Base-by-base conservation (phyloP, 345 rosid species). In the Hibiscus mutabilis region DNA sequence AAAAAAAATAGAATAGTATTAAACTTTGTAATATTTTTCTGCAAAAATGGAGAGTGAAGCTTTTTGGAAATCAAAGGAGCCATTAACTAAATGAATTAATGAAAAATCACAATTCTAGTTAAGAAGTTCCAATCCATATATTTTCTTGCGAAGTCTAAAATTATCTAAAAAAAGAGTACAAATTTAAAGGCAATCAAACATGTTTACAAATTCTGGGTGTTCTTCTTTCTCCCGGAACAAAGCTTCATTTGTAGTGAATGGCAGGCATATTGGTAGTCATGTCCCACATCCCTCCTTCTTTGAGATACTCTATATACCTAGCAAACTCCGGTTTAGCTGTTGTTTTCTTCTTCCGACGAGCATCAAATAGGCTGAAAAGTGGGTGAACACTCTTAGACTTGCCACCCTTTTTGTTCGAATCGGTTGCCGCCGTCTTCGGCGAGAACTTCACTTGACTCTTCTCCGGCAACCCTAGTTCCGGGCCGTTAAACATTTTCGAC, bases 261-360 rank as follows among this genome's bases (percentile, higher is more conserved):
- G 85, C 87, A 15, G 97, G 89, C 72, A 53, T 70, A 70, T 81
- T 83, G 5, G 87, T 79, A n/a, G 58, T 73, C 1, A 3, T 22
- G 79, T 88, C 91, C 93, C 97, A 92, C 31, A 74, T 69, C 18
- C 96, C 96, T 5, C 89, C 93, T 47, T 92, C 94, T 76, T 82
- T 90, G 7, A 90, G 82, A 55, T 90, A 92, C 75, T 86, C 84
- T 47, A 92, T 27, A 71, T 92, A 92, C 82, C 96, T 84, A 0
- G 87, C 78, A 14, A 85, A 84, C 53, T 92, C 96, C 1, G 94
- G 94, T 69, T 72, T 87, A 0, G 94, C 86, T 4, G 91, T 87
- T 12, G 89, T 68, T 60, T 77, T 84, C 89, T 83, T 90, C 81
- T 83, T 85, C 22, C 84, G 81, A 4, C 87, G 79, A 7, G 42